Evolutionary conservation across 1,284 basidiomycete genomes (phyloP).

Genomic region (Ustilago shanxiensis): DNA sequence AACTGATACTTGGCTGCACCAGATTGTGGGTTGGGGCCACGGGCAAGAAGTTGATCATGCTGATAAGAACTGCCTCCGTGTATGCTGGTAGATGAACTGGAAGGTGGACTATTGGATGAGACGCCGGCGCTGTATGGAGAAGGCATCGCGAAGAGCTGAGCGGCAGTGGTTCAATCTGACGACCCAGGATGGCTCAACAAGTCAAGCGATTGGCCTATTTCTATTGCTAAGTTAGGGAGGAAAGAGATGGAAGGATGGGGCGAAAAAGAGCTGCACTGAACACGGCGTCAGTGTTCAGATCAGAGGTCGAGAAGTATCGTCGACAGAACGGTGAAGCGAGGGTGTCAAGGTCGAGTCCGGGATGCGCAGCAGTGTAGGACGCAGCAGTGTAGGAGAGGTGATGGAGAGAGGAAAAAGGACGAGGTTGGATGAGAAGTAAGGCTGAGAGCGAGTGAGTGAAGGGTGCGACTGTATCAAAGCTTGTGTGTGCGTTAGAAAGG

Average conservation of each 20-base stretch:
- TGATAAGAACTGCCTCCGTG: slow-evolving; percentile 20
- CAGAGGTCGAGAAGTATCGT: background rate
- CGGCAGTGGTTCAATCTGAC: background rate
- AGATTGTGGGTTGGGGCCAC: slow-evolving; percentile 11
- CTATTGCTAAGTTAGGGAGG: background rate
- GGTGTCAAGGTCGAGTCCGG: background rate
- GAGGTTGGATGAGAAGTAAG: background rate
- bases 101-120: slow-evolving; percentile 34
- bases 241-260: background rate
- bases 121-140: slow-evolving; percentile 27
- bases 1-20: slow-evolving; percentile 31
- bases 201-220: background rate
- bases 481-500: background rate
- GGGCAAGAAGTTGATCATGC: slow-evolving; percentile 20
- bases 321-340: background rate
- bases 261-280: background rate
- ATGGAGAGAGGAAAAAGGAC: background rate
- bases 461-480: background rate
- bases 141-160: slow-evolving; percentile 13
- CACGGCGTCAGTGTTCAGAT: background rate
- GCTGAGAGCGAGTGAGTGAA: background rate
- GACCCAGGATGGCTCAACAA: background rate
- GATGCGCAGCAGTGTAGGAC: background rate
- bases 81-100: slow-evolving; percentile 41
- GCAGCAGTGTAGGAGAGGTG: background rate